A percentile compares a stretch with the other conserved stretches of the same genome.
Conservation (phyloP, 1,284 basidiomycete genomes). For the Xerocomus nothofagi region DNA sequence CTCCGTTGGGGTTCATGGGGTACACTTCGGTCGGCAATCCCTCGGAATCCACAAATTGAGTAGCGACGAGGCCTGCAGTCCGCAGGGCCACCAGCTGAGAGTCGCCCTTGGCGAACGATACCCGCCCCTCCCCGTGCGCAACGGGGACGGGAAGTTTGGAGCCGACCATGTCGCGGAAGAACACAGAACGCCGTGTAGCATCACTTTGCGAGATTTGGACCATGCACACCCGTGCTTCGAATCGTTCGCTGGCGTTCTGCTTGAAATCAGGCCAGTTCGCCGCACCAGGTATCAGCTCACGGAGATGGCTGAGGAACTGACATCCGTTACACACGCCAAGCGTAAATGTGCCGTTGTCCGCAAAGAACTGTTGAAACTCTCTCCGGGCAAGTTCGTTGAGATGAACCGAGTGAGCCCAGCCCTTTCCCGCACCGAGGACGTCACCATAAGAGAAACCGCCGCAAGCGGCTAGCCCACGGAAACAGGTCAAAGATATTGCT, state of each 20-base stretch:
- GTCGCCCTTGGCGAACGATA: slow-evolving; percentile 56
- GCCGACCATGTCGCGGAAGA: slow-evolving; percentile 86
- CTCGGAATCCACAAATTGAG: slow-evolving; percentile 76
- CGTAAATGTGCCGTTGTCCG: slow-evolving; percentile 78
- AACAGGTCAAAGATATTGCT: slow-evolving; percentile 58
- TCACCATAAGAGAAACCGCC: slow-evolving; percentile 99
- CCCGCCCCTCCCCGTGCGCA: slow-evolving; percentile 95
- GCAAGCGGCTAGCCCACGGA: slow-evolving; percentile 91
- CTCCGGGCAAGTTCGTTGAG: slow-evolving; percentile 72
- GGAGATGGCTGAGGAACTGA: slow-evolving; percentile 91
- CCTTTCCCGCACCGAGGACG: slow-evolving; percentile 95
- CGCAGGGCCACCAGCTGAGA: slow-evolving; percentile 46
- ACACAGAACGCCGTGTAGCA: slow-evolving; percentile 68
- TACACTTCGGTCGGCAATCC: slow-evolving; percentile 73
- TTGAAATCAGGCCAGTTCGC: slow-evolving; percentile 90
- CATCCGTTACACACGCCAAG: slow-evolving; percentile 98
- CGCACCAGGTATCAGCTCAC: slow-evolving; percentile 86
- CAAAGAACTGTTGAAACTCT: slow-evolving; percentile 85
- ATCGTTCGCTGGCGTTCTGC: slow-evolving; percentile 84
- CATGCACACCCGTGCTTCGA: slow-evolving; percentile 85
- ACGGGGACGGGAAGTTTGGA: slow-evolving; percentile 89
- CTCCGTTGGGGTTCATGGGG: slow-evolving; percentile 96
- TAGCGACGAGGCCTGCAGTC: slow-evolving; percentile 55
- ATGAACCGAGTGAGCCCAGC: slow-evolving; percentile 95
- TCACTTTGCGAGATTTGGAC: slow-evolving; percentile 71